These are phyloP conservation scores for Oryza coarctata DNA, from an alignment of 176 grass and related monocot genomes.

Conservation along the genomic window DNA sequence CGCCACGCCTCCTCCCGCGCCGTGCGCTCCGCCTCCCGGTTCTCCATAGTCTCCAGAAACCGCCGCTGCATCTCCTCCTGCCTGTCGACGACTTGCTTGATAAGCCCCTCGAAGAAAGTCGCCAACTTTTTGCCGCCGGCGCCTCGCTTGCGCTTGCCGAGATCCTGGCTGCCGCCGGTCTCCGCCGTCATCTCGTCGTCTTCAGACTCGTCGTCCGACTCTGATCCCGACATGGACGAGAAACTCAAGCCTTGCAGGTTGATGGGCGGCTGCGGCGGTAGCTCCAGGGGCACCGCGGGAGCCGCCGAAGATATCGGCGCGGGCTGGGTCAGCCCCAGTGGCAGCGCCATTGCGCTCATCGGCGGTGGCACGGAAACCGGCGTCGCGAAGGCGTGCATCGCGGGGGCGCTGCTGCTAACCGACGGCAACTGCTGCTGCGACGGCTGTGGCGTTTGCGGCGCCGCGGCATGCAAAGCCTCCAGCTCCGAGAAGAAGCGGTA, in stretches of 20 bases:
- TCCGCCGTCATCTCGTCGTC: slow-evolving; percentile 73
- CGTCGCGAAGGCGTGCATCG: slow-evolving; percentile 19
- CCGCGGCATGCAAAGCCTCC: slow-evolving; percentile 60
- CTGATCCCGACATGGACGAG: slow-evolving; percentile 72
- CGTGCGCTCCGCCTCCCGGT: slow-evolving; percentile 75
- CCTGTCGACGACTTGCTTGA: slow-evolving; percentile 72
- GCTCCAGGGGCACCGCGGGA: slow-evolving; percentile 24
- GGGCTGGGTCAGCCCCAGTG: slow-evolving; percentile 34
- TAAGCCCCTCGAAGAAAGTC: slow-evolving; percentile 80
- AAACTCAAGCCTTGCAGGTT: slow-evolving; percentile 63
- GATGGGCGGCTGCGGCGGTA: slow-evolving; percentile 22
- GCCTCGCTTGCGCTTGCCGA: slow-evolving; percentile 56
- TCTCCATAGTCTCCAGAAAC: slow-evolving; percentile 88
- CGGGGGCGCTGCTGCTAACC: not conserved
- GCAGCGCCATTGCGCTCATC: slow-evolving; percentile 37
- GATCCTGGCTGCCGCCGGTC: slow-evolving; percentile 50
- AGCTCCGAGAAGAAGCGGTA: slow-evolving; percentile 90
- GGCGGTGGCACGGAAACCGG: slow-evolving; percentile 17
- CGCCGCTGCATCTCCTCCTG: slow-evolving; percentile 86
- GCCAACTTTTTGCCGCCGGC: slow-evolving; percentile 63
- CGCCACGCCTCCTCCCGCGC: slow-evolving; percentile 88
- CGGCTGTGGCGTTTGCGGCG: not conserved
- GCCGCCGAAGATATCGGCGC: slow-evolving; percentile 49
- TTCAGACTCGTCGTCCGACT: slow-evolving; percentile 55
- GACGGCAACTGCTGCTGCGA: not conserved